Base-by-base conservation (phyloP, 1,284 basidiomycete genomes). In the Chondrostereum purpureum region DNA sequence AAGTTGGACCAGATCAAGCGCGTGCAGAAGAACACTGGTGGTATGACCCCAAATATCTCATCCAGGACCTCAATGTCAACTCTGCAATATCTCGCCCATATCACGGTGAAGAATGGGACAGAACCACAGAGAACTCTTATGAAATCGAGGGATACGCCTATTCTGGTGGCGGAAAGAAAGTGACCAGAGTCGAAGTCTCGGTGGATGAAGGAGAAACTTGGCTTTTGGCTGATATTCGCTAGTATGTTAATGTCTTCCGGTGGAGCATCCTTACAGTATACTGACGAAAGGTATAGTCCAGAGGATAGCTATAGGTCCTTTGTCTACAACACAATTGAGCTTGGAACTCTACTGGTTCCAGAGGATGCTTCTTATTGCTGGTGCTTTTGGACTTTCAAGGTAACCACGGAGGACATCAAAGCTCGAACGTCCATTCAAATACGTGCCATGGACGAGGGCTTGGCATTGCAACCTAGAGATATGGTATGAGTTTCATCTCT, bases 181-280 rank as follows among this genome's bases (percentile, higher is more conserved):
- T 86, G 21, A 72, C 69, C 5, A 68, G 82, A 11, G 72, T 83
- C 13, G 83, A 86, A 52, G 50, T 83, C 39, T 77, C 79, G 4
- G 55, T 80, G 4, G 80, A 85, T 52, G 72, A 78, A 35, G 83
- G 81, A 0, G 46, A 52, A 16, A 69, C 65, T 0, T 85, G 83
- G 83, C 53, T 47, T 13, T 62, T 80, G 4, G 70, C 74, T 5
- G 59, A 66, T 18, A 68, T 82, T 42, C 43, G 36, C 14, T 54
- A 58, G 33, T 41, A 37, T 24, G 22, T 42, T 11, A 39, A 5
- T 27, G 39, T 31, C 40, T 33, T n/a, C n/a, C n/a, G n/a, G n/a
- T n/a, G n/a, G n/a, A 22, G 22, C 16, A 18, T 13, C 19, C 13
- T 23, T 17, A 10, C 20, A 5, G 17, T 16, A 8, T 13, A 70